A percentile compares a stretch with the other conserved stretches of the same genome.
Conservation (phyloP, 805 yeast genomes). For the Kregervanrija fluxuum region DNA sequence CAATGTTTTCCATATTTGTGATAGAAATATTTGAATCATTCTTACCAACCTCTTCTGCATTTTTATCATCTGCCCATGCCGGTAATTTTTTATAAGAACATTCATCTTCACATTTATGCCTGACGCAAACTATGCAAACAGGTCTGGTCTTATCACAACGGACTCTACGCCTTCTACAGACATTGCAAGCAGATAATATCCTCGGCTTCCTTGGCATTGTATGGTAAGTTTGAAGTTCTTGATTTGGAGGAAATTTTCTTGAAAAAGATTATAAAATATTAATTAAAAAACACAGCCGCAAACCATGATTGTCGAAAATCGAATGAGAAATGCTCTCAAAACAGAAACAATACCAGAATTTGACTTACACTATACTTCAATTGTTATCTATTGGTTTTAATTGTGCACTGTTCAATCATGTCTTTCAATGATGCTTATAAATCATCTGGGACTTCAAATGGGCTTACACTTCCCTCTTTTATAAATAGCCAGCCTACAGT, state of each 20-base stretch:
- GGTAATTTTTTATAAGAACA: slow-evolving; percentile 21
- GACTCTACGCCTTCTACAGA: slow-evolving; percentile 37
- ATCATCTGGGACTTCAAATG: slow-evolving; percentile 4
- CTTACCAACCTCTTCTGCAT: neutral
- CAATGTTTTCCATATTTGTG: no score
- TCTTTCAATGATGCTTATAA: slow-evolving; percentile 2
- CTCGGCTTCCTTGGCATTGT: slow-evolving; percentile 24
- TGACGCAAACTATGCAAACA: slow-evolving; percentile 25
- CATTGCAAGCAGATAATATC: slow-evolving; percentile 34
- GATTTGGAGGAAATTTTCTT: no score
- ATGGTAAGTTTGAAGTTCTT: no score
- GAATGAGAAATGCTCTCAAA: no score
- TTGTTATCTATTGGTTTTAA: no score
- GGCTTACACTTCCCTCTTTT: slow-evolving; percentile 12
- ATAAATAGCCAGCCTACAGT: slow-evolving; percentile 12
- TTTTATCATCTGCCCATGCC: slow-evolving; percentile 12
- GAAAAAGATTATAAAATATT: no score
- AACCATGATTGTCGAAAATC: no score
- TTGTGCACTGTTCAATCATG: neutral
- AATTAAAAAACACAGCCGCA: no score
- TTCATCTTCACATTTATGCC: slow-evolving; percentile 18
- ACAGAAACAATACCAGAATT: no score
- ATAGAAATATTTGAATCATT: neutral
- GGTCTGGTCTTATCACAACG: slow-evolving; percentile 39
- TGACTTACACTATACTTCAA: no score